Percentiles rank a stretch among this genome's conserved stretches.
Conservation (phyloP, 495 filamentous ascomycete species). For the Friedmanniomyces simplex region DNA sequence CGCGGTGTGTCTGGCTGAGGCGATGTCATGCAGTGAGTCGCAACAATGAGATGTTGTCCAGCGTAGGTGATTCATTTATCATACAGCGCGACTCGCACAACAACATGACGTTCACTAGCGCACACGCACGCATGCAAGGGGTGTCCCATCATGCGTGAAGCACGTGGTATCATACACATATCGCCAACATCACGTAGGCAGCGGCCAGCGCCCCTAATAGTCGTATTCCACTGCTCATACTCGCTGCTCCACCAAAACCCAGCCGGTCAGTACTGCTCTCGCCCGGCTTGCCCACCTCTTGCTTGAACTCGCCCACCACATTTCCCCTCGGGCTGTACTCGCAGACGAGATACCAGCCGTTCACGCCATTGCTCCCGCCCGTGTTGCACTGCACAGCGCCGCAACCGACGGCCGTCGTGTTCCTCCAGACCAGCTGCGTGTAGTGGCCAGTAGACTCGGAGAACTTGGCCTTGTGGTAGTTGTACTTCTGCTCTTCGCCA, state of each 20-base stretch:
- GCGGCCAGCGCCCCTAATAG: constrained; percentile 6
- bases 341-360: constrained; percentile 69
- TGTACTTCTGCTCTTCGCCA: constrained; percentile 48
- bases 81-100: too few species aligned
- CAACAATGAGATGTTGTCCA: too few species aligned
- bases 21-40: too few species aligned
- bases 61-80: too few species aligned
- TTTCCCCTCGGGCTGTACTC: constrained; percentile 72
- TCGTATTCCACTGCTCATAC: neutral
- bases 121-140: neutral
- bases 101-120: neutral
- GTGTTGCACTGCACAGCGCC: constrained; percentile 48
- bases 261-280: constrained; percentile 2
- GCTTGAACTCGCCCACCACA: constrained; percentile 47
- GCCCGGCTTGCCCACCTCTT: constrained; percentile 37
- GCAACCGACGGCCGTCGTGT: constrained; percentile 60
- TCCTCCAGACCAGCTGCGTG: constrained; percentile 73
- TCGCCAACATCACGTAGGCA: constrained; percentile 5
- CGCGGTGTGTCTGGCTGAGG: too few species aligned
- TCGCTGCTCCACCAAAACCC: constrained; percentile 7
- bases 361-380: constrained; percentile 26
- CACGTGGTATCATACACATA: neutral
- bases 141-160: neutral
- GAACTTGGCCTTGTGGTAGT: constrained; percentile 49
- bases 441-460: constrained; percentile 66